Conservation (phyloP, 805 yeast species). For the Wickerhamiella galacta region DNA sequence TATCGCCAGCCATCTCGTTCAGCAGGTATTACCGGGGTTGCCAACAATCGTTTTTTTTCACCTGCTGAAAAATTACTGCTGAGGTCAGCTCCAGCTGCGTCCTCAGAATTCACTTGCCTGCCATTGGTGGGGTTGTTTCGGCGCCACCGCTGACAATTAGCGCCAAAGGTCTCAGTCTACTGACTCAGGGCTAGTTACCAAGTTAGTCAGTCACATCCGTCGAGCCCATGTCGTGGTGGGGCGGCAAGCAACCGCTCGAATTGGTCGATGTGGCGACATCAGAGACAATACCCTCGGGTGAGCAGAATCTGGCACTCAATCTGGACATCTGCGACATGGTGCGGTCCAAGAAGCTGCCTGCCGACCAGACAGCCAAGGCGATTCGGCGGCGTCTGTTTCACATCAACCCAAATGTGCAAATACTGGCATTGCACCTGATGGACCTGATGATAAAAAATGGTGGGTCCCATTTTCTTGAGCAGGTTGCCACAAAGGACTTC, state of each 20-base stretch:
- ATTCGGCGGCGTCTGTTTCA: slow-evolving; percentile 58
- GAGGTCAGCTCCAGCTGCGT: too few species aligned
- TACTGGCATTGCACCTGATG: slow-evolving; percentile 55
- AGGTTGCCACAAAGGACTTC: slow-evolving; percentile 70
- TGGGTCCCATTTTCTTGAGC: slow-evolving; percentile 68
- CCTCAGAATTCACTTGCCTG: too few species aligned
- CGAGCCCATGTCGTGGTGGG: slow-evolving; percentile 25
- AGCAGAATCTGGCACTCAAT: slow-evolving; percentile 51
- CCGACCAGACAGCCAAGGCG: slow-evolving; percentile 74
- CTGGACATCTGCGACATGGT: slow-evolving; percentile 78
- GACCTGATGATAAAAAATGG: slow-evolving; percentile 89
- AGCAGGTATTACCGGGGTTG: too few species aligned
- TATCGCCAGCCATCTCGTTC: too few species aligned
- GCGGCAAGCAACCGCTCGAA: slow-evolving; percentile 25
- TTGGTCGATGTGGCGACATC: slow-evolving; percentile 66
- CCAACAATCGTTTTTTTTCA: too few species aligned
- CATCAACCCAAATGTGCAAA: slow-evolving; percentile 64
- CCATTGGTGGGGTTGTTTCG: too few species aligned
- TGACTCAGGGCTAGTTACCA: not conserved
- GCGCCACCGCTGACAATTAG: too few species aligned
- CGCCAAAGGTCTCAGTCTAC: too few species aligned
- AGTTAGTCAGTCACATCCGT: too few species aligned
- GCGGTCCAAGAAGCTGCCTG: slow-evolving; percentile 59
- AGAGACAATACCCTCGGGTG: slow-evolving; percentile 85
- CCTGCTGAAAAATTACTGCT: too few species aligned